phyloP scores from a whole-genome alignment of 768 basidiomycete genomes.

The Clavulina sp. region DNA sequence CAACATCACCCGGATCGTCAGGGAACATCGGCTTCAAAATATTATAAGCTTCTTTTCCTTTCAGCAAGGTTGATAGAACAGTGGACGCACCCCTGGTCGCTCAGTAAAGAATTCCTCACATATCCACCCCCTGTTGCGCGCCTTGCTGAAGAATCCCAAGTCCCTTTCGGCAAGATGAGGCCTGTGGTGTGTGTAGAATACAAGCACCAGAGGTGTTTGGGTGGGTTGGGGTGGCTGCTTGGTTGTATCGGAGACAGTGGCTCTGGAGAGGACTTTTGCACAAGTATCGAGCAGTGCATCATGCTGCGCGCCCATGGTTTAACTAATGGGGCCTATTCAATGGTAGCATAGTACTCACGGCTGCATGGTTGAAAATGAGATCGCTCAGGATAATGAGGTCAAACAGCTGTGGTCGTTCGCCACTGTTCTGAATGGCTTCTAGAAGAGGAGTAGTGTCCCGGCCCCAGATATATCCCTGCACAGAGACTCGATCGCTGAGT shows the following conservation, averaged over 20 bases:
- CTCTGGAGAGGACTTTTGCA: slow-evolving; percentile 19
- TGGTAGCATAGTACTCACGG: slow-evolving; percentile 28
- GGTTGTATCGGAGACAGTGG: neutral
- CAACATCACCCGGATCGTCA: slow-evolving; percentile 64
- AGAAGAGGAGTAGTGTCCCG: slow-evolving; percentile 32
- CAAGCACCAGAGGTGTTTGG: slow-evolving; percentile 34
- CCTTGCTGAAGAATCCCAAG: slow-evolving; percentile 62
- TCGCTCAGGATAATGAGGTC: slow-evolving; percentile 81
- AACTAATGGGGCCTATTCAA: neutral
- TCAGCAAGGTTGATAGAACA: neutral
- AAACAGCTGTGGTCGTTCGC: slow-evolving; percentile 24
- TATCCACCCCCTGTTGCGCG: slow-evolving; percentile 44
- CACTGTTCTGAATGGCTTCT: slow-evolving; percentile 8
- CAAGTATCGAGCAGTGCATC: slow-evolving; percentile 65
- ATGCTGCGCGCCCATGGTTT: slow-evolving; percentile 32
- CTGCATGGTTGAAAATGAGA: slow-evolving; percentile 88
- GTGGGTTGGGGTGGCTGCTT: slow-evolving; percentile 1
- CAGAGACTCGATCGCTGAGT: slow-evolving; percentile 13
- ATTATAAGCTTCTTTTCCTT: neutral
- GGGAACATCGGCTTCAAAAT: slow-evolving; percentile 67
- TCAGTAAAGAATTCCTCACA: slow-evolving; percentile 52
- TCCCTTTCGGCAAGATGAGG: slow-evolving; percentile 72
- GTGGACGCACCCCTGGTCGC: slow-evolving; percentile 37
- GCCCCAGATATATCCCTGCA: slow-evolving; percentile 75
- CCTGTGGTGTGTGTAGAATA: slow-evolving; percentile 80